Evolutionary conservation across 768 basidiomycete genomes (phyloP), one percentile per base, ranked within the genome.

Genomic region (Tremella fuciformis): DNA sequence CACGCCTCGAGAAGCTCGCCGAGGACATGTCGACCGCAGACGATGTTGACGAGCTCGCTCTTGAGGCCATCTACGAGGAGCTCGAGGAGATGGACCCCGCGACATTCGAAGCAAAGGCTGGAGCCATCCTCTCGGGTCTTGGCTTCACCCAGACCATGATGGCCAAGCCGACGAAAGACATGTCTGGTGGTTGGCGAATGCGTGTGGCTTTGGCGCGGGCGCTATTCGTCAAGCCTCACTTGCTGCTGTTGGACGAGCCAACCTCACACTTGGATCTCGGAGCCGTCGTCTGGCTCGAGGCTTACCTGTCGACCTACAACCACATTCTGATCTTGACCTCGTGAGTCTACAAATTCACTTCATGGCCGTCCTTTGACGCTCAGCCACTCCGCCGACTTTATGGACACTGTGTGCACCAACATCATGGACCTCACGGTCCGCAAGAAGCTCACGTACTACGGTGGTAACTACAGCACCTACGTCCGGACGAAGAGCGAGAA

Each of bases 121-220:
- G 88, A 53, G 88, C 88, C 66, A 94, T 99, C 67, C 83, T 98
- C n/a, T 89, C 94, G 70, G 96, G 94, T 84, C 85, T 99, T 39
- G 94, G 94, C 15, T 99, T 99, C 80, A 81, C 82, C 49, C 84
- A 83, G 69, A 75, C 80, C 54, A 98, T 98, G 94, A 96, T 98
- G 93, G 83, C 84, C 77, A 89, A 87, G 78, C 88, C 92, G 2
- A 99, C 94, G 26, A 94, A 91, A 80, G 94, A 99, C 76, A 99
- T 99, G 94, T 87, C 85, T 71, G 94, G 94, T 83, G 94, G 94
- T 69, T 99, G 94, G 94, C 84, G 94, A 52, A 99, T 99, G 94
- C 86, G 94, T 76, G 94, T 99, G 55, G 88, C 94, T 13, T 87
- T 99, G 39, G 94, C 94, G 34, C 84, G 94, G 49, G 94, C 94